phyloP scores from a whole-genome alignment of 2,329 filamentous ascomycete genomes.

The Basipetospora chlamydospora region DNA sequence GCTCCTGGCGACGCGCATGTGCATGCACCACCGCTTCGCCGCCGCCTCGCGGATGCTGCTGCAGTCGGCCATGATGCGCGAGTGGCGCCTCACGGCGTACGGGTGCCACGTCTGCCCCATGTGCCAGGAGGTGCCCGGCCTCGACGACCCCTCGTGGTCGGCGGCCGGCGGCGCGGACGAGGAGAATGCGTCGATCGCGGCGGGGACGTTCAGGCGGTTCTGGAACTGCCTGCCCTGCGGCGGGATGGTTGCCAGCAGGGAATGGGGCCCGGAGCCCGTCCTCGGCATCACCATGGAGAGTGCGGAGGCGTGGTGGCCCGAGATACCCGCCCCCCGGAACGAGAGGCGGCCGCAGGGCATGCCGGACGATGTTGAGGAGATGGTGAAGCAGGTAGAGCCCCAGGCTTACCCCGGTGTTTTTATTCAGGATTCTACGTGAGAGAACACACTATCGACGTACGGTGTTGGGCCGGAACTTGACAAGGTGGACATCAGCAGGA shows the following conservation, averaged over 20 bases:
- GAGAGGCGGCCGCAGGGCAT: too few species aligned
- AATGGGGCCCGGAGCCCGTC: neutral
- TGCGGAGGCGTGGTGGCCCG: too few species aligned
- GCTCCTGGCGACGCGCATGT: slow-evolving; percentile 18
- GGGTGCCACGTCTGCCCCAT: slow-evolving; percentile 15
- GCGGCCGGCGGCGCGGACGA: slow-evolving; percentile 6
- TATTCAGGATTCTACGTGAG: too few species aligned
- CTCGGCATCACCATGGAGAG: neutral
- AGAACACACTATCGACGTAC: too few species aligned
- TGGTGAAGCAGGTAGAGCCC: slow-evolving; percentile 2
- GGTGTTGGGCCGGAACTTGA: too few species aligned
- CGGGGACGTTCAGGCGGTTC: slow-evolving; percentile 6
- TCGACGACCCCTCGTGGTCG: slow-evolving; percentile 7
- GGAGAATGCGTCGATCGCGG: too few species aligned
- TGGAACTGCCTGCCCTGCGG: slow-evolving; percentile 21
- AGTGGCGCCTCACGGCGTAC: slow-evolving; percentile 14
- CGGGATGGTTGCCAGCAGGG: slow-evolving; percentile 10
- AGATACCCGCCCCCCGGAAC: too few species aligned
- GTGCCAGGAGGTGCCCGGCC: slow-evolving; percentile 12
- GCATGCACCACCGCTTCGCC: slow-evolving; percentile 19
- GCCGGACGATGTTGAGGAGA: too few species aligned
- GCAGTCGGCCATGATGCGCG: slow-evolving; percentile 11
- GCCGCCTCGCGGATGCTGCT: slow-evolving; percentile 13
- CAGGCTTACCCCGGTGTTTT: too few species aligned
- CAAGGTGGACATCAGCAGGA: too few species aligned